Evolutionary conservation across 495 filamentous ascomycete species (phyloP), one percentile per base, ranked within the genome.

Genomic region (Lophiostoma macrostomum): DNA sequence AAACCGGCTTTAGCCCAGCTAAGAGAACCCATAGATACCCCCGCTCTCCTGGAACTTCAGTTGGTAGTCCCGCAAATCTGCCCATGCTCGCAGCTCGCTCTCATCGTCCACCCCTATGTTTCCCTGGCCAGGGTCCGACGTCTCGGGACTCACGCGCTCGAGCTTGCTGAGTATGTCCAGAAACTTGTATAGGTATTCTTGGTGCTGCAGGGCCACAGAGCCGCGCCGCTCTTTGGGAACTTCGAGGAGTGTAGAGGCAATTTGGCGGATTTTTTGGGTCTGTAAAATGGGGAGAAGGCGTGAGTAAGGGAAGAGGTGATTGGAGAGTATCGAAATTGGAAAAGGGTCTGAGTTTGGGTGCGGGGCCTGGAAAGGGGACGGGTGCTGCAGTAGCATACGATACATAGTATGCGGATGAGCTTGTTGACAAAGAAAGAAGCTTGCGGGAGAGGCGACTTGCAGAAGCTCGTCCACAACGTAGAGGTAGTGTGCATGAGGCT

Each of bases 181-280:
- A 62, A 90, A 90, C 5, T 75, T 74, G 35, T 68, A 74, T 0
- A 94, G 73, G 45, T 84, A 82, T 6, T 83, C 76, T 63, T 89
- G 78, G 10, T 82, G 78, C 67, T 82, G 74, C 4, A 73, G 55
- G 0, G 79, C 77, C 0, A 79, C 37, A 4, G 72, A 71, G 4
- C 79, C 81, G 57, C 82, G 82, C 4, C 74, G 74, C 30, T 78
- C 71, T 11, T 76, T 73, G 2, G 81, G 76, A 7, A 77, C 73
- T 45, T 84, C 78, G 27, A 91, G 77, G 1, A 94, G 73, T 0
- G 86, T 90, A 11, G 79, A 82, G 16, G 87, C 87, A 34, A 94
- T 80, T 66, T 84, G 81, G 40, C 87, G 81, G 61, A 91, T 82
- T 71, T 71, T 69, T 53, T 63, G 64, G 0, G 61, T 67, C 68